Base-by-base conservation (phyloP, 2,329 filamentous ascomycete species). In the Arthrobotrys pseudoclavata region DNA sequence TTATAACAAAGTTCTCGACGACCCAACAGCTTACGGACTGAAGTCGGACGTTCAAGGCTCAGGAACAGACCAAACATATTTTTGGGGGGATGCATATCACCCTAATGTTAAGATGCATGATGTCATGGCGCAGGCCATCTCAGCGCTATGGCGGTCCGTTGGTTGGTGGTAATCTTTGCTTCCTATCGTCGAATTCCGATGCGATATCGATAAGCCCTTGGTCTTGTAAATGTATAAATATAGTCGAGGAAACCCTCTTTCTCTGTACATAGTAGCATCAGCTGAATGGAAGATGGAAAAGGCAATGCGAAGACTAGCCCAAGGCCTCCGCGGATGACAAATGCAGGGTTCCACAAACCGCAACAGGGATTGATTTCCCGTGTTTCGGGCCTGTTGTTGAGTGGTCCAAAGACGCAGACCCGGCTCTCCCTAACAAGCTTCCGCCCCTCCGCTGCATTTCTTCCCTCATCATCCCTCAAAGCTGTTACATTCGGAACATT, bases 51-150 rank as follows among this genome's bases (percentile, higher is more conserved):
- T 75, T 10, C 53, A 69, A 24, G 29, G 37, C 3, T 63, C 26
- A 2, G 63, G 63, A 15, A 57, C 53, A 4, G 63, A 69, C 42
- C 70, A 75, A 24, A 62, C 70, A 22, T 75, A 75, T 48, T 75
- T 75, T 29, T 75, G 70, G 70, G 48, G 70, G 9, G 70, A 75
- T 45, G 64, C 70, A n/a, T 75, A 75, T 31, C 70, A 75, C 15
- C 70, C 70, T 13, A 75, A 69, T 29, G 63, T 75, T 10, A 75
- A 75, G 40, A 75, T 75, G 63, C 70, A 75, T 37, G 70, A 75
- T 55, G 70, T 75, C 26, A 75, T 75, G 63, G 70, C 70, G n/a
- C 70, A 75, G 63, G 67, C 63, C 47, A 50, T 75, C n/a, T 75
- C 70, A 5, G 45, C 29, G 7, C 45, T 75, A 4, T 75, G 70